Percentiles rank a stretch among this genome's conserved stretches.
Evolutionary conservation across 768 basidiomycete species (phyloP).

Genomic region (Ramaria sp.): DNA sequence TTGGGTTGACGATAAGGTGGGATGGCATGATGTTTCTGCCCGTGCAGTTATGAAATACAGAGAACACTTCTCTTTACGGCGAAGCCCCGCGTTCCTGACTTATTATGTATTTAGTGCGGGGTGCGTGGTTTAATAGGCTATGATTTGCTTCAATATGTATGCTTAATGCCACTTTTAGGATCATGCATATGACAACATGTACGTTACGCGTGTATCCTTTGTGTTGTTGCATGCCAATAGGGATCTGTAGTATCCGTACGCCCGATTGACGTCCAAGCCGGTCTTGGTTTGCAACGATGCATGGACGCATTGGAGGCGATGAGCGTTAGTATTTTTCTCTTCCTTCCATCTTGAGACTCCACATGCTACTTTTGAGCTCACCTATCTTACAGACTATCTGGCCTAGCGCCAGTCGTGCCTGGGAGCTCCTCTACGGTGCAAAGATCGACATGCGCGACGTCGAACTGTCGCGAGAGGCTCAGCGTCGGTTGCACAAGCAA

Average conservation of each 20-base stretch:
- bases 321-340: conserved; percentile 26
- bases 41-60: conserved; percentile 5
- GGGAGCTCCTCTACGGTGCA: conserved; percentile 59
- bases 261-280: conserved; percentile 60
- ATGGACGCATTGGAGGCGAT: conserved; percentile 57
- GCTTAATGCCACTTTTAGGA: conserved; percentile 14
- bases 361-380: background rate
- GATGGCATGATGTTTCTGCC: background rate
- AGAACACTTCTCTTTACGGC: conserved; percentile 49
- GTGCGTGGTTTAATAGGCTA: background rate
- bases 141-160: background rate
- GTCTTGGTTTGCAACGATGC: conserved; percentile 49
- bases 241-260: conserved; percentile 41
- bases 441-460: conserved; percentile 25
- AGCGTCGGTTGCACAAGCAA: background rate
- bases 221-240: background rate
- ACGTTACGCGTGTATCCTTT: conserved; percentile 20
- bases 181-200: conserved; percentile 67
- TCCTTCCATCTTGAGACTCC: background rate
- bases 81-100: conserved; percentile 57
- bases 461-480: background rate
- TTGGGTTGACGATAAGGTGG: no score
- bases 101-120: conserved; percentile 75
- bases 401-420: conserved; percentile 67
- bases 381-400: conserved; percentile 27